Evolutionary conservation across 345 rosid species (phyloP), one percentile per base, ranked within the genome.

Genomic region (Brassica nigra): DNA sequence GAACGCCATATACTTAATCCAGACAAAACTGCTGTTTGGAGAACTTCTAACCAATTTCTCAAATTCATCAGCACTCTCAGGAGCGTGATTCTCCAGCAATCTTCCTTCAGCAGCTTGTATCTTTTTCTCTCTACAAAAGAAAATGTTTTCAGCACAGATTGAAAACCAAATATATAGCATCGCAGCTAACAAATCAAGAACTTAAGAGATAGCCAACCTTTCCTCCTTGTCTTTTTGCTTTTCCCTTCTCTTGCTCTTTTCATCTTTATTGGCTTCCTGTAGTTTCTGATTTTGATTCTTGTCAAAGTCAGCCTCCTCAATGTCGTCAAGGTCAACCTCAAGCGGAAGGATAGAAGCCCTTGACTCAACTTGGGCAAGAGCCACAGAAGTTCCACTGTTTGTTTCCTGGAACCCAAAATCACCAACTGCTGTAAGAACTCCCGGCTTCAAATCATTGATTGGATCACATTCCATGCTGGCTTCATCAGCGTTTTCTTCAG

Each of bases 51-150:
- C 86, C 79, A 90, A 61, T 85, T 88, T 93, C 89, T 95, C 99
- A 85, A 86, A 93, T 69, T 95, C 98, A 78, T 95, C 99, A 57
- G 93, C 87, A 76, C 86, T 91, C 78, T 85, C 87, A 42, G 99
- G 99, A 68, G 83, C 83, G 84, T 88, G 94, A 82, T 88, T 87
- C 84, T 89, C 96, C 77, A 93, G 85, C 70, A 88, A 83, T 76
- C 96, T 93, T 54, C 85, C 94, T 86, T 95, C 99, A 18, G 99
- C 98, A 83, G 92, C 98, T 83, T 86, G 88, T 69, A 95, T 93
- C 86, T 87, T 89, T 80, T 4, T 83, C 76, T 95, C 99, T 85
- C 99, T 95, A 83, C 73, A 83, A 27, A 64, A 81, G 61, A 52
- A 76, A n/a, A 30, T 18, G 49, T 39, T 68, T 66, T 79, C 80